Conservation (phyloP, 805 yeast genomes). For the Candida tallmaniae region DNA sequence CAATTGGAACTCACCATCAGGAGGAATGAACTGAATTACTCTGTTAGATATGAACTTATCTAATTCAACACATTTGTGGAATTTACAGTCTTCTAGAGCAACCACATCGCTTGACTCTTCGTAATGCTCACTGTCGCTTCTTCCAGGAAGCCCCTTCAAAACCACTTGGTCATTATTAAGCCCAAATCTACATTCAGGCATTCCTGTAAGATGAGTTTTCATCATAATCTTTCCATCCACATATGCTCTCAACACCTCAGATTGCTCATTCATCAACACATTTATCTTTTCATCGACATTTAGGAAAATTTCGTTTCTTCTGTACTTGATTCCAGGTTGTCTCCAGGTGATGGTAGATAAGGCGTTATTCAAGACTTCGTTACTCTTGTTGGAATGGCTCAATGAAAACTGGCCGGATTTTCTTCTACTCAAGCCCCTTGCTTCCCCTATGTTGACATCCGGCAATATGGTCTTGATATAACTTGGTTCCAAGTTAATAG, state of each 20-base stretch:
- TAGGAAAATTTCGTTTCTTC: constrained; percentile 74
- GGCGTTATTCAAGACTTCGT: constrained; percentile 5
- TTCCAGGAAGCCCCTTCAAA: constrained; percentile 21
- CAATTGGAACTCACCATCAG: constrained; percentile 82
- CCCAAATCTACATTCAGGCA: constrained; percentile 81
- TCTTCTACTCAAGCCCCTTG: constrained; percentile 5
- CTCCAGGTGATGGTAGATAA: constrained; percentile 11
- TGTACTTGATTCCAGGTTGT: constrained; percentile 40
- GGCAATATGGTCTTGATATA: constrained; percentile 19
- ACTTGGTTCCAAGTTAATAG: constrained; percentile 55
- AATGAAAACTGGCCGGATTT: constrained; percentile 8
- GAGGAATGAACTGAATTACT: constrained; percentile 71
- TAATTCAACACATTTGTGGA: constrained; percentile 82
- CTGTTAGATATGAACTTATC: constrained; percentile 61
- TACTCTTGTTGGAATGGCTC: constrained; percentile 9
- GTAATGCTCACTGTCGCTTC: constrained; percentile 19
- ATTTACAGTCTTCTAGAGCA: constrained; percentile 68
- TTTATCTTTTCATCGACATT: constrained; percentile 74
- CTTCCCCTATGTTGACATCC: constrained; percentile 1
- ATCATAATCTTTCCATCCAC: constrained; percentile 73
- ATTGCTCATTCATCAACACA: constrained; percentile 61
- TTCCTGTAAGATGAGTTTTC: constrained; percentile 71
- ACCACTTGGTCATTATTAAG: constrained; percentile 49
- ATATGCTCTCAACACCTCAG: constrained; percentile 60
- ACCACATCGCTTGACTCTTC: constrained; percentile 22